Evolutionary conservation across 768 basidiomycete species (phyloP).

Genomic region (Trichaptum fuscoviolaceum): DNA sequence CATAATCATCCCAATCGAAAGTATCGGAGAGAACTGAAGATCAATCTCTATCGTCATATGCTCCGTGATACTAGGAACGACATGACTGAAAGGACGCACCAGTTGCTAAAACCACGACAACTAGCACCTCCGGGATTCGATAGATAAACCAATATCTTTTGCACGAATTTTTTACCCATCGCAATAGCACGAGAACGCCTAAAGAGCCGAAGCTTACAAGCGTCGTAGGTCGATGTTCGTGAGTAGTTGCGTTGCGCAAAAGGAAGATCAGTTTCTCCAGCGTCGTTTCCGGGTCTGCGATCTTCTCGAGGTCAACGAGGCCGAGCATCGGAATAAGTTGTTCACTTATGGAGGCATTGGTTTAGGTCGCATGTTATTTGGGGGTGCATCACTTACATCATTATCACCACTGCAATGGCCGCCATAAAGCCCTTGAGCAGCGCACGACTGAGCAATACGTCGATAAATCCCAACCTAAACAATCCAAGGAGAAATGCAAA

Average conservation of each 20-base stretch:
- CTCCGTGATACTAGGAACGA: not conserved
- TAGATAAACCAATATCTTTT: slow-evolving; percentile 65
- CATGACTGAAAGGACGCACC: slow-evolving; percentile 38
- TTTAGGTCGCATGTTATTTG: not conserved
- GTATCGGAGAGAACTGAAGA: slow-evolving; percentile 58
- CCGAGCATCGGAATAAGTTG: slow-evolving; percentile 91
- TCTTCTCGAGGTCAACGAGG: slow-evolving; percentile 49
- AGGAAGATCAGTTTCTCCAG: slow-evolving; percentile 78
- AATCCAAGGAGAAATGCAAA: slow-evolving; percentile 84
- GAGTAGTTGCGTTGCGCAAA: slow-evolving; percentile 46
- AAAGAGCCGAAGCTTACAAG: slow-evolving; percentile 72
- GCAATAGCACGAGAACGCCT: slow-evolving; percentile 53
- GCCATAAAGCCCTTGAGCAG: slow-evolving; percentile 84
- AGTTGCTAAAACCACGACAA: slow-evolving; percentile 81
- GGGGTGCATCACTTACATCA: slow-evolving; percentile 49
- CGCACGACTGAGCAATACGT: slow-evolving; percentile 88
- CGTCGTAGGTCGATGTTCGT: slow-evolving; percentile 63
- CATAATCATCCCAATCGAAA: slow-evolving; percentile 69
- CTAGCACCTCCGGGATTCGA: slow-evolving; percentile 83
- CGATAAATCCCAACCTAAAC: slow-evolving; percentile 86
- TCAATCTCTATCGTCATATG: not conserved
- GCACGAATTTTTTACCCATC: slow-evolving; percentile 53
- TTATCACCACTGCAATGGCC: slow-evolving; percentile 80
- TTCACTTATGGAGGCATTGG: slow-evolving; percentile 41
- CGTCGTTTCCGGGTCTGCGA: slow-evolving; percentile 58